A percentile compares a stretch with the other conserved stretches of the same genome.
Conservation (phyloP, 768 basidiomycete genomes). For the Rhodotorula diobovata region DNA sequence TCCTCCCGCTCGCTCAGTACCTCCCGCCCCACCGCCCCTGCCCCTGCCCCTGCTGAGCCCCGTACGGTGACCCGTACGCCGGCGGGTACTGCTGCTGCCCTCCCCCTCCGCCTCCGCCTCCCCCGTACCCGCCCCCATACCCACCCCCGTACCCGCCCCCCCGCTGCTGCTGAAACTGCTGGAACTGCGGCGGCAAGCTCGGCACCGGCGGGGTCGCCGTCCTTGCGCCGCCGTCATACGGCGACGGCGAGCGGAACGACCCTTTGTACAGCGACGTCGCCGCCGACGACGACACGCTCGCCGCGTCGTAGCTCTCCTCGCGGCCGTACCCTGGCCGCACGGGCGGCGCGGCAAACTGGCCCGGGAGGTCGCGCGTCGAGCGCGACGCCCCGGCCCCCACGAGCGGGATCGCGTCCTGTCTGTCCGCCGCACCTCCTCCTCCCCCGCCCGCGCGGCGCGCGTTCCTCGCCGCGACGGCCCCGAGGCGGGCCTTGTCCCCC, state of each 20-base stretch:
- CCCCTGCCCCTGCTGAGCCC: neutral
- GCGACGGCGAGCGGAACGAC: neutral
- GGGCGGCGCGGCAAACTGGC: neutral
- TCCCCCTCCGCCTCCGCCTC: too few relatives aligned
- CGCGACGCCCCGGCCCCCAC: neutral
- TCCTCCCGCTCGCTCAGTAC: neutral
- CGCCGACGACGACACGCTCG: neutral
- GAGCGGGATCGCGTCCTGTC: constrained; percentile 25
- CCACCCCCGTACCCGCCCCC: neutral
- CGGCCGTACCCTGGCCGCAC: neutral
- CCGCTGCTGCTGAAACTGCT: neutral
- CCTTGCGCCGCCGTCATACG: neutral
- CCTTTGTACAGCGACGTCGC: neutral
- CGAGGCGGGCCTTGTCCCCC: too few relatives aligned
- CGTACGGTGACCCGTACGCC: neutral
- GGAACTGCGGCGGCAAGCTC: constrained; percentile 12
- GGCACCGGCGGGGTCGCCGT: constrained; percentile 13
- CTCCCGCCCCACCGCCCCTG: neutral
- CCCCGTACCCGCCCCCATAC: neutral
- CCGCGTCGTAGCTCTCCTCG: neutral
- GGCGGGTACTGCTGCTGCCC: too few relatives aligned
- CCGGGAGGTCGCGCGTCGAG: neutral
- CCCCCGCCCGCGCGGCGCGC: neutral
- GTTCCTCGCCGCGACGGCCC: neutral
- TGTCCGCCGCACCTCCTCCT: too few relatives aligned